Evolutionary conservation across 140 eudicot species (phyloP), one percentile per base, ranked within the genome.

Genomic region (Oenanthe javanica): DNA sequence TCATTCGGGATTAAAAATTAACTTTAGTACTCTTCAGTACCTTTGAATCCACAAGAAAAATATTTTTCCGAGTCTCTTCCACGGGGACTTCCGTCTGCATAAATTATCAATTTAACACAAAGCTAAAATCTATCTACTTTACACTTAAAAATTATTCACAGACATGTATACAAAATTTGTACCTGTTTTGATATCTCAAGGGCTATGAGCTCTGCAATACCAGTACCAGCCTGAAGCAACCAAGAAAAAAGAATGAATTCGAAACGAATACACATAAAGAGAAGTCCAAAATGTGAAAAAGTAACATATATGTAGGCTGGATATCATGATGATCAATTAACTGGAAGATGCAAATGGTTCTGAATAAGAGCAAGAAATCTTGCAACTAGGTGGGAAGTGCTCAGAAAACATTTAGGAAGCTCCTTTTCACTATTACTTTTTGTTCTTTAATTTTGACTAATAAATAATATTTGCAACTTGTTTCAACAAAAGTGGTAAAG

Each of bases 31-130:
- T 72, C 8, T 12, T 8, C 21, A 47, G 48, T 90, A 94, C 99
- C 97, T 92, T 94, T 12, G 98, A 88, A 89, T 94, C 99, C 38
- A 92, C 92, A 25, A 94, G 99, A 97, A 97, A 94, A 73, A 94
- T 89, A 84, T 86, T 94, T 87, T 92, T 85, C 67, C 97, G 89
- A 50, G 91, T 77, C 66, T 94, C 95, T 81, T 94, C 97, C 63
- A 90, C 66, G 0, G 93, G 94, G 76, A 75, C 12, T 67, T 78
- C 85, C 25, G 97, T 89, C 99, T 94, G 87, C 57, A 23, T 47
- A 47, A 12, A 23, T 21, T 45, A 21, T 25, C 31, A n/a, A 18
- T 19, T 23, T 47, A 46, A 23, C 57, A 74, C 40, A 21, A 5
- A 8, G 38, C 46, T 36, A 14, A 69, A 25, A 36, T 69, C 74